phyloP scores from a whole-genome alignment of 148 eudicot species.

The Talinum fruticosum region DNA sequence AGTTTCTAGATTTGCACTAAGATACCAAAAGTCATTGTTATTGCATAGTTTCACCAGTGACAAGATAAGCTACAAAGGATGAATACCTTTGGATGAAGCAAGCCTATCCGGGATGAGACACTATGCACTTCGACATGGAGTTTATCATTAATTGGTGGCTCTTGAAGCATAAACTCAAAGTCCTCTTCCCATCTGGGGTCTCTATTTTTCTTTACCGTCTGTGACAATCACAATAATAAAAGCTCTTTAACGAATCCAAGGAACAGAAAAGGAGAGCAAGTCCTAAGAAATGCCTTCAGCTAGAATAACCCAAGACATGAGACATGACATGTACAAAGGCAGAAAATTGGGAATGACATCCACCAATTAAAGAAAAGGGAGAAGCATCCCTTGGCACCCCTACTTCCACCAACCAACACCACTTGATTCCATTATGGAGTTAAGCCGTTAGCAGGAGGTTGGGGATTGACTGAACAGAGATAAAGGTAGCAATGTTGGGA shows the following conservation, averaged over 20 bases:
- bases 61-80: not conserved
- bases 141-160: conserved; percentile 59
- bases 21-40: not conserved
- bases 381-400: too few species aligned
- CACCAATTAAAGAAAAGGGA: too few species aligned
- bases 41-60: not conserved
- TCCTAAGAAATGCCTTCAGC: too few species aligned
- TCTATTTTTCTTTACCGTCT: conserved; percentile 59
- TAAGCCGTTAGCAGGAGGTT: too few species aligned
- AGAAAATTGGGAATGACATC: too few species aligned
- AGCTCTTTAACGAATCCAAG: not conserved
- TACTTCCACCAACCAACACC: too few species aligned
- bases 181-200: conserved; percentile 74
- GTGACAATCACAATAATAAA: conserved; percentile 3
- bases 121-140: conserved; percentile 60
- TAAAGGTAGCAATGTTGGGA: too few species aligned
- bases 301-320: too few species aligned
- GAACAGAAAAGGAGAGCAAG: not conserved
- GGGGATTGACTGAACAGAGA: too few species aligned
- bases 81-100: conserved; percentile 62
- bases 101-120: conserved; percentile 40
- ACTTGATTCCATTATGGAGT: too few species aligned
- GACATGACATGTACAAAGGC: too few species aligned
- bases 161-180: conserved; percentile 53
- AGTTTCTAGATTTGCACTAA: not conserved